Conservation (phyloP, 2,329 filamentous ascomycete genomes). For the Talaromyces sp. region DNA sequence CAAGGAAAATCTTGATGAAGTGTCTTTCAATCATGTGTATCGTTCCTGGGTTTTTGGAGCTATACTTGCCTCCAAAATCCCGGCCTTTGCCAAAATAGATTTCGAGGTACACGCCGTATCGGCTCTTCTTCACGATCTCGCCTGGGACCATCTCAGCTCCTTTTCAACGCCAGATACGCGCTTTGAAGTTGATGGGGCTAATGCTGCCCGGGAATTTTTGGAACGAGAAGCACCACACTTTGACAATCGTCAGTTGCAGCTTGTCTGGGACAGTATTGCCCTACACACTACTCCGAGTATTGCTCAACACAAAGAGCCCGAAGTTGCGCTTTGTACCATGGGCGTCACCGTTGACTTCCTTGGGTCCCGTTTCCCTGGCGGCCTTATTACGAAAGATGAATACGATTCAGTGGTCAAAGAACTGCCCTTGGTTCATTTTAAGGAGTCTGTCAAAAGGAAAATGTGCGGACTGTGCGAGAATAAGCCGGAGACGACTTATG, state of each 20-base stretch:
- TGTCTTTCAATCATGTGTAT: conserved; percentile 19
- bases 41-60: conserved; percentile 34
- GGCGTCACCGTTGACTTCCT: neutral
- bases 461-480: neutral
- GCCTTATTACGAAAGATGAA: neutral
- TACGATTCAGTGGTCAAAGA: neutral
- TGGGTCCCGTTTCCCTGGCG: neutral
- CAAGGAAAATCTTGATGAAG: neutral
- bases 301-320: neutral
- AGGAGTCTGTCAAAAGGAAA: neutral
- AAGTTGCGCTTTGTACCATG: neutral
- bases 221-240: neutral
- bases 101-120: conserved; percentile 11
- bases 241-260: neutral
- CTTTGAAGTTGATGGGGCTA: conserved; percentile 49
- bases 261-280: neutral
- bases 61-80: conserved; percentile 29
- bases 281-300: neutral
- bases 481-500: neutral
- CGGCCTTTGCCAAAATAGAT: conserved; percentile 12
- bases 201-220: conserved; percentile 27
- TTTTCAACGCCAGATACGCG: conserved; percentile 41
- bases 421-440: neutral
- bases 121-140: conserved; percentile 21
- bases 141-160: conserved; percentile 33